Conservation (phyloP, 495 filamentous ascomycete species). For the Aspergillus nidulans region DNA sequence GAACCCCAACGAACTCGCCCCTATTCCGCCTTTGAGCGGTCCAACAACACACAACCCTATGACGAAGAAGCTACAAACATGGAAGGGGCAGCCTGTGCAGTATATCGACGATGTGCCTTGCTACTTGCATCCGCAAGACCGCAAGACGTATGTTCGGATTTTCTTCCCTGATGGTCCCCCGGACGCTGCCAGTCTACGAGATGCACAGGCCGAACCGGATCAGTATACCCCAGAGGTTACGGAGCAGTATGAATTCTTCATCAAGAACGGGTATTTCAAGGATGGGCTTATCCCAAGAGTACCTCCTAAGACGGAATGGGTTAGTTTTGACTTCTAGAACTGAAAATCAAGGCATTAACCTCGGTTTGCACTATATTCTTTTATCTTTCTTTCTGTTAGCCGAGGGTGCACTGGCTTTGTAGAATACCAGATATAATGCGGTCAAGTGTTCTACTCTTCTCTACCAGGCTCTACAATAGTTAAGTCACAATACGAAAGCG, state of each 20-base stretch:
- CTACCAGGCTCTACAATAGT: background rate
- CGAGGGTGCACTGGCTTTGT: background rate
- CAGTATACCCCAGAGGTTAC: constrained; percentile 45
- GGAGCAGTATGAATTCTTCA: constrained; percentile 56
- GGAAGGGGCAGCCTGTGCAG: constrained; percentile 53
- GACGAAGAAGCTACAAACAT: constrained; percentile 36
- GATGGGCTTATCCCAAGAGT: constrained; percentile 62
- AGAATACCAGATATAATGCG: background rate
- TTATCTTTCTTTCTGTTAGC: background rate
- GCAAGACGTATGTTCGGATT: constrained; percentile 49
- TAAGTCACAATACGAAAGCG: constrained; percentile 6
- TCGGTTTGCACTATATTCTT: background rate
- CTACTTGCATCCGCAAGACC: constrained; percentile 46
- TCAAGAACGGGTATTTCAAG: constrained; percentile 57
- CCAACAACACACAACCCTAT: constrained; percentile 35
- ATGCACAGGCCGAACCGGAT: constrained; percentile 34
- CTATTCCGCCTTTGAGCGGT: constrained; percentile 33
- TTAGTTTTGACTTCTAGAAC: constrained; percentile 62
- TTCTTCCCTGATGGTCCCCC: constrained; percentile 72
- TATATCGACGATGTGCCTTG: constrained; percentile 49
- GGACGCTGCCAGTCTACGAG: constrained; percentile 37
- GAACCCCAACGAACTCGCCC: constrained; percentile 29
- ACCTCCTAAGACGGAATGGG: constrained; percentile 69
- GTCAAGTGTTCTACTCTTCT: background rate
- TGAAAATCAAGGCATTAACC: background rate